Evolutionary conservation across 2,329 filamentous ascomycete species (phyloP), one percentile per base, ranked within the genome.

Genomic region (Talaromyces sp.): DNA sequence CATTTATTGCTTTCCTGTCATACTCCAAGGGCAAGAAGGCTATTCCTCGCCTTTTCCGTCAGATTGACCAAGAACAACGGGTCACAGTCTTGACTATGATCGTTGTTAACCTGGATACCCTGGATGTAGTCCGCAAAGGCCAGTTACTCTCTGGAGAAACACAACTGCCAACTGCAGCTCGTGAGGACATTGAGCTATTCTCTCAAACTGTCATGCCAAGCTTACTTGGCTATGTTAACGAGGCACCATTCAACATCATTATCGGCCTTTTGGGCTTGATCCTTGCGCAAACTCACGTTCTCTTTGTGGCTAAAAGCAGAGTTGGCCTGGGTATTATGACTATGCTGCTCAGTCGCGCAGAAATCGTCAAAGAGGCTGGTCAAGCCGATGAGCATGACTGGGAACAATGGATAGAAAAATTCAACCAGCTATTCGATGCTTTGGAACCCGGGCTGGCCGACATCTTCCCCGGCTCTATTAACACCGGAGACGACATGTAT

Each of bases 11-110:
- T 53, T 93, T 99, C 74, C 80, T 99, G 53, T 96, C 92, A 4
- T 95, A 94, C 70, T 86, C 88, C 66, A 99, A 99, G 80, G 94
- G 94, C 70, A 97, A 97, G 80, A 96, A 94, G 79, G 91, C 90
- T 1, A 91, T 99, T 62, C 92, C 92, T 55, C 91, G 94, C 59
- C 90, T 97, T 57, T 97, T 97, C 84, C 88, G 92, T 50, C 91
- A 97, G 70, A 90, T 97, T 57, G 89, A 90, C 64, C 89, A 92
- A 63, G 90, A 97, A 71, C 92, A 97, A 76, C 90, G 93, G 55
- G 76, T 94, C 24, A 97, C 92, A 0, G 91, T 97, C 64, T 82
- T 99, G 63, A 99, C 94, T 5, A 93, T 99, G 84, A 93, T 99
- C 66, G 86, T 96, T 61, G 88, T 97, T 56, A 92, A 97, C 68